Base-by-base conservation (phyloP, 2,329 filamentous ascomycete genomes). In the Sclerotinia nivalis region DNA sequence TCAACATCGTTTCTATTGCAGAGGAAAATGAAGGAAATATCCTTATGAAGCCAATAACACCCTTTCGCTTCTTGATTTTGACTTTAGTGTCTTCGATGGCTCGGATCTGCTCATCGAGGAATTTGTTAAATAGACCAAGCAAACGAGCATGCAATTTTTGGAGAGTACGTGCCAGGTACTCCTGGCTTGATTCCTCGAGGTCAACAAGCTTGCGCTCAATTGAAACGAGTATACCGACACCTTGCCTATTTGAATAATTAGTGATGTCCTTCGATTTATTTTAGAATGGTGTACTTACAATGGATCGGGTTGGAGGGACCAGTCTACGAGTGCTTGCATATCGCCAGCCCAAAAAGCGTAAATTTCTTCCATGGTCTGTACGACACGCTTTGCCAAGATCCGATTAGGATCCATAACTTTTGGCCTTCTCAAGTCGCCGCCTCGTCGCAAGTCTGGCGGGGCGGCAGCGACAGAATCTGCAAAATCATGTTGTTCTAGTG, bases 51-150 rank as follows among this genome's bases (percentile, higher is more conserved):
- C 90, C 90, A 76, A 98, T 97, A 69, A 99, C 93, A 15, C 96
- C 95, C 82, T 96, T 97, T 74, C 96, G 91, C 84, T 98, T 98
- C 84, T 97, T 97, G 81, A 97, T 93, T 84, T 97, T 97, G 80
- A 99, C 95, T 81, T 98, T 98, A 52, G 94, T 98, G 72, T 98
- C 96, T 81, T 98, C 96, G 73, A 98, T 97, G 7, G 93, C 94
- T 37, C 93, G 92, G 71, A 98, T 91, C 79, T 99, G 96, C 73
- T 97, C 93, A 74, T 98, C 95, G 12, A 98, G 89, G 76, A 98
- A 97, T 72, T 92, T 93, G 72, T 86, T 89, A 82, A 97, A 97
- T 3, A 92, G 87, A 2, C 87, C 86, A 74, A 91, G 88, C 25
- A 98, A 84, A 55, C 87, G 87, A 69, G 88, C 86, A 74, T 96